Evolutionary conservation across 1,284 basidiomycete species (phyloP).

Genomic region (Trametes hirsuta): DNA sequence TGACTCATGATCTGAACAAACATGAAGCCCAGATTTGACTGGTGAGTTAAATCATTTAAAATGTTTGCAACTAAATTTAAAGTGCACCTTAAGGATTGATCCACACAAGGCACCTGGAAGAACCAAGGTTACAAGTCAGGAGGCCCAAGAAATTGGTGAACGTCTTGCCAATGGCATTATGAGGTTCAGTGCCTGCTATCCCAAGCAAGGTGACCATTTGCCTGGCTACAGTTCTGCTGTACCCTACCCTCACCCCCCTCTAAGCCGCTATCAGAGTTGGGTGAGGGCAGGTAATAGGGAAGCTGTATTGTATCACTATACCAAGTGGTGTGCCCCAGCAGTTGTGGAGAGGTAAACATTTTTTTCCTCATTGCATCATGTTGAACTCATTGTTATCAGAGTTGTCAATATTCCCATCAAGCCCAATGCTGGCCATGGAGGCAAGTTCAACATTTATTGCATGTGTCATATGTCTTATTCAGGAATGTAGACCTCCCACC

Average conservation of each 20-base stretch:
- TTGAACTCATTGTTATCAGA: constrained; percentile 34
- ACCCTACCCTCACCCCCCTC: constrained; percentile 48
- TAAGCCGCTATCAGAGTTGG: constrained; percentile 61
- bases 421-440: constrained; percentile 48
- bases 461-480: background rate
- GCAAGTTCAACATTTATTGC: constrained; percentile 33
- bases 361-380: background rate
- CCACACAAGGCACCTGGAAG: constrained; percentile 41
- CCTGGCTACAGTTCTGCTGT: constrained; percentile 52
- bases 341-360: constrained; percentile 56
- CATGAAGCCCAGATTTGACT: constrained; percentile 61
- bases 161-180: constrained; percentile 46
- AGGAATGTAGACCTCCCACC: constrained; percentile 43
- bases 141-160: constrained; percentile 35
- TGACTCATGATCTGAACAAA: no score
- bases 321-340: constrained; percentile 40
- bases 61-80: no score
- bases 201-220: constrained; percentile 14
- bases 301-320: constrained; percentile 52
- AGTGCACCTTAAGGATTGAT: constrained; percentile 45
- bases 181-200: constrained; percentile 41
- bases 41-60: constrained; percentile 40
- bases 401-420: constrained; percentile 52
- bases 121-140: constrained; percentile 35
- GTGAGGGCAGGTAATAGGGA: constrained; percentile 41